Conservation (phyloP, 2,329 filamentous ascomycete genomes). For the Diplodia corticola region DNA sequence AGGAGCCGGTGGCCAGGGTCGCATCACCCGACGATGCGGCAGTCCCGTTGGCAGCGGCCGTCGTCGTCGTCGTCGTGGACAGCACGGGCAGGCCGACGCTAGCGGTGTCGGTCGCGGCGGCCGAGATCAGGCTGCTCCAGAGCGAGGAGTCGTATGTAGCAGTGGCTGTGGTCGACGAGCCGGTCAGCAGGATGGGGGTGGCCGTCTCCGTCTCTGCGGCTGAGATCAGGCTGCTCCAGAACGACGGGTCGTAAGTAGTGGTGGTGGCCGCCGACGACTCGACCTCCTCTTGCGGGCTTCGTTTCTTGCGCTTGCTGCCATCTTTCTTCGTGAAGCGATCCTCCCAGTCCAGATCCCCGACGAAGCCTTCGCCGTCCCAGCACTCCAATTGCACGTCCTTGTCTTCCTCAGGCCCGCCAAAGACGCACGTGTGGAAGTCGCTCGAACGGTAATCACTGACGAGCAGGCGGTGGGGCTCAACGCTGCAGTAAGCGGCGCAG, state of each 20-base stretch:
- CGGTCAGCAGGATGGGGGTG: not conserved
- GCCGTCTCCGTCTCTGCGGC: not conserved
- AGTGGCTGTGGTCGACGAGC: not conserved
- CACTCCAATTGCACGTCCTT: not conserved
- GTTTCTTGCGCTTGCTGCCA: not conserved
- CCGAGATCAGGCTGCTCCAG: no score
- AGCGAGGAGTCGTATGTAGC: no score
- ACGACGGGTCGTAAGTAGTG: not conserved
- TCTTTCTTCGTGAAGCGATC: not conserved
- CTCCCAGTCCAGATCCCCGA: not conserved
- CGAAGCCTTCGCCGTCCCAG: not conserved
- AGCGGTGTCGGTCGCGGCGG: no score
- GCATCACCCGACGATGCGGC: not conserved
- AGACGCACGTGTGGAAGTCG: not conserved
- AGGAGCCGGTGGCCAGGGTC: not conserved
- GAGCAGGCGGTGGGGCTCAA: not conserved
- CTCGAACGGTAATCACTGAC: not conserved
- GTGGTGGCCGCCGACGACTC: not conserved
- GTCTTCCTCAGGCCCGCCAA: not conserved
- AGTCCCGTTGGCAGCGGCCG: not conserved
- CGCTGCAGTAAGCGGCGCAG: slow-evolving; percentile 11
- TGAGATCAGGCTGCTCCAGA: slow-evolving; percentile 12
- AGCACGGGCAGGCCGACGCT: not conserved
- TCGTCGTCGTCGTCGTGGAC: not conserved
- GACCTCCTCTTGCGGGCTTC: not conserved